Evolutionary conservation across 805 yeast species (phyloP).

Genomic region (Candida peoriensis): DNA sequence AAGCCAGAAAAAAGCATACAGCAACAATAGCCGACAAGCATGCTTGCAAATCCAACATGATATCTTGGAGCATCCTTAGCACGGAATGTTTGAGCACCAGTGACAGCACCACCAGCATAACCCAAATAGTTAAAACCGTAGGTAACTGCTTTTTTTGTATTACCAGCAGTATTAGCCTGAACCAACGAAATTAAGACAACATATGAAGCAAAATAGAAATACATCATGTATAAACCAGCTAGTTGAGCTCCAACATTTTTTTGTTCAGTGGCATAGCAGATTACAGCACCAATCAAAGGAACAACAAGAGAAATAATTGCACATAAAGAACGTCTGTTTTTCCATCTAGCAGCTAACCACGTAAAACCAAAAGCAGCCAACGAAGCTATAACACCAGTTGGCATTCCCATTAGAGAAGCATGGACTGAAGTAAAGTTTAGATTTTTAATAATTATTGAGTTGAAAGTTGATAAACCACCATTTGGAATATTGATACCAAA

Average conservation of each 20-base stretch:
- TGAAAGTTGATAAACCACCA: conserved; percentile 29
- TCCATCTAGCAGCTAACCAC: conserved; percentile 29
- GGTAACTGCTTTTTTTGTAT: conserved; percentile 35
- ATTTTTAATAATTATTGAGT: conserved; percentile 23
- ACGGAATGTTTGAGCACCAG: conserved; percentile 46
- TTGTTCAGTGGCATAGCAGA: conserved; percentile 21
- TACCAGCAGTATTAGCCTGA: conserved; percentile 43
- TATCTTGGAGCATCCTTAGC: conserved; percentile 37
- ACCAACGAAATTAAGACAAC: conserved; percentile 28
- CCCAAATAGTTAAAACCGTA: conserved; percentile 33
- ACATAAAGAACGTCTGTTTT: conserved; percentile 24
- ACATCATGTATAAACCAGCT: conserved; percentile 28
- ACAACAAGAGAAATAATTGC: conserved; percentile 24
- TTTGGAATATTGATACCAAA: conserved; percentile 29
- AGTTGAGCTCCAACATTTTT: conserved; percentile 25
- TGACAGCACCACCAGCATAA: conserved; percentile 38
- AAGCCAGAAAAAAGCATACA: conserved; percentile 33
- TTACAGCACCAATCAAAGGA: conserved; percentile 25
- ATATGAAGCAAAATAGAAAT: conserved; percentile 29
- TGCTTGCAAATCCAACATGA: conserved; percentile 38
- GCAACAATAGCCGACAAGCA: conserved; percentile 36
- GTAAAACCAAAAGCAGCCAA: conserved; percentile 27
- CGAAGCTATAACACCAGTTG: conserved; percentile 28
- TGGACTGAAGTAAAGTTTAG: conserved; percentile 20
- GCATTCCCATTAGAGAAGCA: conserved; percentile 24